Percentiles rank a stretch among this genome's conserved stretches.
Evolutionary conservation across 768 basidiomycete genomes (phyloP).

Genomic region (Rhodotorula taiwanensis): DNA sequence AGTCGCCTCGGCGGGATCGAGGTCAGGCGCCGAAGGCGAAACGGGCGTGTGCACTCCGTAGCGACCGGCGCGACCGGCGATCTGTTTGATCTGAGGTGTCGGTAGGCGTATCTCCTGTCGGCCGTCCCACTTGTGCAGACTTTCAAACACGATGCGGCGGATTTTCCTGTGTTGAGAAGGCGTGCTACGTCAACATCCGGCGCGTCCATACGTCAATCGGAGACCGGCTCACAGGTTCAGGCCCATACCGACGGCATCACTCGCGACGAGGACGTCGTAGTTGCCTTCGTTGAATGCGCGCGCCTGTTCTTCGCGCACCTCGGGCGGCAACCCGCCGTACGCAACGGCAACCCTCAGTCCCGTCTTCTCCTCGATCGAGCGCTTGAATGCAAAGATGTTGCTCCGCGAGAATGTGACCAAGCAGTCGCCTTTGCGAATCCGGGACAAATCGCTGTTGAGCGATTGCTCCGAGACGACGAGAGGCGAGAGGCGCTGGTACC

Average conservation of each 20-base stretch:
- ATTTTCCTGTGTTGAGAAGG: slow-evolving; percentile 87
- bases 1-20: slow-evolving; percentile 12
- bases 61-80: slow-evolving; percentile 87
- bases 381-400: slow-evolving; percentile 70
- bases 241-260: slow-evolving; percentile 96
- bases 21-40: slow-evolving; percentile 36
- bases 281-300: slow-evolving; percentile 81
- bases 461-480: slow-evolving; percentile 62
- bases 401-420: slow-evolving; percentile 75
- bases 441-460: slow-evolving; percentile 56
- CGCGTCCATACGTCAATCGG: too few relatives aligned
- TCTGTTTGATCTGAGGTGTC: slow-evolving; percentile 79
- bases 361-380: slow-evolving; percentile 61
- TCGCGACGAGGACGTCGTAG: slow-evolving; percentile 83
- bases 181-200: slow-evolving; percentile 5
- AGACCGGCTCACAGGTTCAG: slow-evolving; percentile 91
- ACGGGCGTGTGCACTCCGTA: slow-evolving; percentile 59
- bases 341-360: slow-evolving; percentile 80
- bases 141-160: slow-evolving; percentile 71
- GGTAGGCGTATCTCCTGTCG: slow-evolving; percentile 50
- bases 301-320: slow-evolving; percentile 85
- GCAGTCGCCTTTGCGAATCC: slow-evolving; percentile 75
- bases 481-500: slow-evolving; percentile 83
- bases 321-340: slow-evolving; percentile 86
- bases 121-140: slow-evolving; percentile 63